Evolutionary conservation across 1,139 yeast genomes (phyloP).

Genomic region (Kodamaea arcana): DNA sequence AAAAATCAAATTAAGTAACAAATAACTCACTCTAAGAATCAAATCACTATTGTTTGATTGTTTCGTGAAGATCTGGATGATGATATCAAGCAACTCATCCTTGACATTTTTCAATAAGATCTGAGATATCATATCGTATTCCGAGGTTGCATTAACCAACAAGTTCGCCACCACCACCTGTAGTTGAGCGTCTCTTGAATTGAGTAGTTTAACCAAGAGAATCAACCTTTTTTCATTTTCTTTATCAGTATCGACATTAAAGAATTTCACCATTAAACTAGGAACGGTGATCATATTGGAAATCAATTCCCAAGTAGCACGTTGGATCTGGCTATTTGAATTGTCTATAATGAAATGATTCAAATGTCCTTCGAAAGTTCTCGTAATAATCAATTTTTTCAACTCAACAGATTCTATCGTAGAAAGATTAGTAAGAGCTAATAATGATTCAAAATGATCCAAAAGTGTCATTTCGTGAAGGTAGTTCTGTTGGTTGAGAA

Average conservation of each 20-base stretch:
- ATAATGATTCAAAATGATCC: slow-evolving; percentile 42
- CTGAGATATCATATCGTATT: slow-evolving; percentile 40
- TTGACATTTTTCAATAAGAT: slow-evolving; percentile 27
- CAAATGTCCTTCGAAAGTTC: slow-evolving; percentile 30
- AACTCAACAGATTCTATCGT: slow-evolving; percentile 23
- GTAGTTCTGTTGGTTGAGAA: slow-evolving; percentile 12
- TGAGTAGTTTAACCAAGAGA: slow-evolving; percentile 36
- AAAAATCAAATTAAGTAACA: slow-evolving; percentile 29
- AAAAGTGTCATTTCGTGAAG: slow-evolving; percentile 26
- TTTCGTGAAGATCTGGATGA: slow-evolving; percentile 22
- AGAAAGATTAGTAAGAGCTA: slow-evolving; percentile 49
- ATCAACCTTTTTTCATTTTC: slow-evolving; percentile 30
- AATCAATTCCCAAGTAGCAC: slow-evolving; percentile 46
- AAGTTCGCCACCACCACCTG: slow-evolving; percentile 44
- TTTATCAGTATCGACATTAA: slow-evolving; percentile 29
- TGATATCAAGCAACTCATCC: slow-evolving; percentile 19
- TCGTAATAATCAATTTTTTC: slow-evolving; percentile 30
- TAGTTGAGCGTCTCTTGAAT: slow-evolving; percentile 32
- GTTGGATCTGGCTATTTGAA: slow-evolving; percentile 35
- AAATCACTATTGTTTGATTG: slow-evolving; percentile 31
- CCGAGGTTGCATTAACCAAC: slow-evolving; percentile 48
- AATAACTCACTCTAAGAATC: slow-evolving; percentile 31
- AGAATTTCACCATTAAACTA: slow-evolving; percentile 43
- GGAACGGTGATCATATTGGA: slow-evolving; percentile 46
- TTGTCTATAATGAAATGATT: slow-evolving; percentile 38